Evolutionary conservation across 208 protist genomes (phyloP), one percentile per base, ranked within the genome.

Genomic region (Spongospora subterranea): DNA sequence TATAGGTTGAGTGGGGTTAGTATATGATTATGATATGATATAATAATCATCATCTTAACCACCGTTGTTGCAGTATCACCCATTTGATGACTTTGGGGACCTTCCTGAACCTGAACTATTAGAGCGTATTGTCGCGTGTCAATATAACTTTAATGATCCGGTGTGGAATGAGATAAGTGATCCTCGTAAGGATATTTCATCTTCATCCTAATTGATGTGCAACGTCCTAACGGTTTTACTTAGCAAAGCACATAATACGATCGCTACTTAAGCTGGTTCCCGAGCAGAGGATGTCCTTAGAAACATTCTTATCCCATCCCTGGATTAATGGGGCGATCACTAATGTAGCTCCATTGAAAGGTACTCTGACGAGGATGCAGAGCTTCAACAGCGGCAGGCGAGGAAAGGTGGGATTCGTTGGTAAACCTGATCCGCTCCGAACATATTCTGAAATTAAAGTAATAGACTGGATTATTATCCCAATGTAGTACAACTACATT

Each of bases 21-120:
- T 35, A 43, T n/a, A 60, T 24, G 50, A 60, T 29, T 29, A 60
- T 60, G 13, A 24, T 60, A 29, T 60, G 13, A 24, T 60, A 29
- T 60, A 29, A 6, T 24, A 60, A 60, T 6, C 50, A 60, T 24
- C 24, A 24, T 29, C 6, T 60, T 24, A 29, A 24, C 6, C 50
- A 29, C 24, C 13, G 17, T 82, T 6, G n/a, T 82, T 35, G 6
- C 71, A 82, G 71, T 82, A 82, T n/a, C 71, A 82, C 40, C 71
- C 71, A n/a, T 82, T 82, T n/a, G 71, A 82, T 43, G 71, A 82
- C 40, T 82, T 39, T 43, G 71, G 71, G 17, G 71, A 82, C n/a
- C 71, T 82, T 82, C 71, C 71, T 39, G 71, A 82, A 35, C 71
- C 71, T 35, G 71, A 82, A 82, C n/a, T 82, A n/a, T n/a, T 82